Conservation (phyloP, 306 rosid species). For the Mimosa bimucronata region DNA sequence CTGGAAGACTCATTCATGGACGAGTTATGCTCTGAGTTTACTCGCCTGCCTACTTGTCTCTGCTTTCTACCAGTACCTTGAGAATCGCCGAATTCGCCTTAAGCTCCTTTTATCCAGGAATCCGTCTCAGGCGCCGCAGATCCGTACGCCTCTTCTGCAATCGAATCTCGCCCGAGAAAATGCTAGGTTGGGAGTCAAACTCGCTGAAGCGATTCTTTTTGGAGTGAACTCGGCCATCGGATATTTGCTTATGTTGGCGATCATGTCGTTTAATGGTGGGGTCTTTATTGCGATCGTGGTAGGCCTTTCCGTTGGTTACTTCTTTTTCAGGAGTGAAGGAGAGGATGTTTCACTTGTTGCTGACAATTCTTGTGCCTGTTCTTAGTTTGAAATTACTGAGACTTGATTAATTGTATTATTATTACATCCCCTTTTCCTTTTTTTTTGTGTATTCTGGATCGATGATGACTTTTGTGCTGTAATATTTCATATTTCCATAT, state of each 20-base stretch:
- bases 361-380: constrained; percentile 78
- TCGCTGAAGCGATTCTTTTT: constrained; percentile 60
- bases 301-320: constrained; percentile 70
- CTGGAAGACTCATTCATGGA: constrained; percentile 47
- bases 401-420: neutral
- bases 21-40: constrained; percentile 42
- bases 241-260: constrained; percentile 79
- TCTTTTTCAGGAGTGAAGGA: constrained; percentile 56
- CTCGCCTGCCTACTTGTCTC: constrained; percentile 54
- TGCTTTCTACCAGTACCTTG: constrained; percentile 77
- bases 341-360: constrained; percentile 43
- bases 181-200: constrained; percentile 34
- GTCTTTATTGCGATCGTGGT: constrained; percentile 71
- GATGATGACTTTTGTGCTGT: neutral
- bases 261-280: constrained; percentile 91
- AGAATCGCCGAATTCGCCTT: constrained; percentile 62
- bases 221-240: constrained; percentile 81
- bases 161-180: neutral
- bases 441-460: neutral
- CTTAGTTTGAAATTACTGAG: constrained; percentile 32
- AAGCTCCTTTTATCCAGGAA: constrained; percentile 45
- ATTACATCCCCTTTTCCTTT: neutral
- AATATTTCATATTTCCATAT: neutral
- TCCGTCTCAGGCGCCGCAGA: constrained; percentile 19
- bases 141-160: constrained; percentile 52